A percentile compares a stretch with the other conserved stretches of the same genome.
Evolutionary conservation across 1,139 yeast genomes (phyloP).

Genomic region (Kazachstania sp.): DNA sequence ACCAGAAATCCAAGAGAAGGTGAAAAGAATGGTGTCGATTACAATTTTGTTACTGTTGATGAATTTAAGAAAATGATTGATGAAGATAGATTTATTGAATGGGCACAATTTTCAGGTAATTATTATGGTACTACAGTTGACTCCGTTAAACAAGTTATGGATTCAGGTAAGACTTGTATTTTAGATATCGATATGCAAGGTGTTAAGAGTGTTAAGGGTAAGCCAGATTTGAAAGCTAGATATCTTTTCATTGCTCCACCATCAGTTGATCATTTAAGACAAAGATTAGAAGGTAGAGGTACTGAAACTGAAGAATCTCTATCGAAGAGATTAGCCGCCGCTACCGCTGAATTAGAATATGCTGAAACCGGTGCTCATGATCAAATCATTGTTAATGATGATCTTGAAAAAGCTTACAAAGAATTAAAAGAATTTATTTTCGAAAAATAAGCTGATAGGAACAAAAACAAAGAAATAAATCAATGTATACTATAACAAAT

Average conservation of each 20-base stretch:
- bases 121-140: conserved; percentile 89
- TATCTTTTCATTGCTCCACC: conserved; percentile 90
- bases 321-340: conserved; percentile 76
- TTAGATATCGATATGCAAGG: conserved; percentile 99
- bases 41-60: conserved; percentile 74
- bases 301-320: conserved; percentile 86
- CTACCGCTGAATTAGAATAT: conserved; percentile 78
- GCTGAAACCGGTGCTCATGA: conserved; percentile 91
- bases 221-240: conserved; percentile 71
- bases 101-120: conserved; percentile 98
- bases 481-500: background rate
- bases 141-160: conserved; percentile 57
- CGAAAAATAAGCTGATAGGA: conserved; percentile 16
- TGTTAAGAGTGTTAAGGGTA: conserved; percentile 75
- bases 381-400: conserved; percentile 78
- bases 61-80: conserved; percentile 69
- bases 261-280: conserved; percentile 62
- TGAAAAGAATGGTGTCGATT: conserved; percentile 81
- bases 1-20: conserved; percentile 90
- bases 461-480: background rate
- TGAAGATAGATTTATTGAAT: conserved; percentile 75
- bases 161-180: conserved; percentile 64
- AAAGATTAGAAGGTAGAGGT: conserved; percentile 79
- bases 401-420: conserved; percentile 75
- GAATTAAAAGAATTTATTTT: conserved; percentile 74